Conservation (phyloP, 768 basidiomycete genomes). For the Rhizopogon vinicolor region DNA sequence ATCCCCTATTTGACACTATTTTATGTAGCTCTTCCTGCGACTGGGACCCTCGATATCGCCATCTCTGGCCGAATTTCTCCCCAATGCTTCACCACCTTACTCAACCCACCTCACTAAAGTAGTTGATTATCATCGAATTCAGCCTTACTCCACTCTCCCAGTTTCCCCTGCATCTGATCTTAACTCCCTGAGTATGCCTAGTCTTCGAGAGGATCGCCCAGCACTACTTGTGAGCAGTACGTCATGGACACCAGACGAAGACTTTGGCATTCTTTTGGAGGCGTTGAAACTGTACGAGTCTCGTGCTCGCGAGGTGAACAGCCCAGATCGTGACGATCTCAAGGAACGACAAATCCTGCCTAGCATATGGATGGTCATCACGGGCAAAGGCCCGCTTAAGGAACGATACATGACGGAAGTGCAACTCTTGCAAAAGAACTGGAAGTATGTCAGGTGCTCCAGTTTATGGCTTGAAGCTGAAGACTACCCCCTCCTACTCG, state of each 20-base stretch:
- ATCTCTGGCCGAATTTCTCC: slow-evolving; percentile 45
- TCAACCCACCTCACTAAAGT: slow-evolving; percentile 58
- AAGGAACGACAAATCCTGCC: slow-evolving; percentile 43
- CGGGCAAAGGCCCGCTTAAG: slow-evolving; percentile 83
- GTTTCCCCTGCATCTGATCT: slow-evolving; percentile 20
- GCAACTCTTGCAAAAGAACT: slow-evolving; percentile 48
- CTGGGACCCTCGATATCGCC: slow-evolving; percentile 35
- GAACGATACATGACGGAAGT: slow-evolving; percentile 71
- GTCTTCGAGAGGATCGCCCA: slow-evolving; percentile 67
- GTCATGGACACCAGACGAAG: slow-evolving; percentile 97
- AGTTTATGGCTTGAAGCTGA: slow-evolving; percentile 86
- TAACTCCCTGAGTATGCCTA: slow-evolving; percentile 32
- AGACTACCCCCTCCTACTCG: slow-evolving; percentile 87
- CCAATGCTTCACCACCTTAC: slow-evolving; percentile 45
- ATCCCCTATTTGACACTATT: background rate
- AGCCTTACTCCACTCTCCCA: slow-evolving; percentile 26
- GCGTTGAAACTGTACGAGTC: slow-evolving; percentile 71
- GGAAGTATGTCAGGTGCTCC: slow-evolving; percentile 75
- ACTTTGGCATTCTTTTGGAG: slow-evolving; percentile 78
- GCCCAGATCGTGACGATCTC: slow-evolving; percentile 6
- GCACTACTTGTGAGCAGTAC: slow-evolving; percentile 90
- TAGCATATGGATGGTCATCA: slow-evolving; percentile 78
- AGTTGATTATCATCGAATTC: background rate
- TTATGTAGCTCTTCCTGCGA: slow-evolving; percentile 44
- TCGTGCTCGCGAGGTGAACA: slow-evolving; percentile 37